Base-by-base conservation (phyloP, 2,329 filamentous ascomycete genomes). In the Colletotrichum chrysophilum region DNA sequence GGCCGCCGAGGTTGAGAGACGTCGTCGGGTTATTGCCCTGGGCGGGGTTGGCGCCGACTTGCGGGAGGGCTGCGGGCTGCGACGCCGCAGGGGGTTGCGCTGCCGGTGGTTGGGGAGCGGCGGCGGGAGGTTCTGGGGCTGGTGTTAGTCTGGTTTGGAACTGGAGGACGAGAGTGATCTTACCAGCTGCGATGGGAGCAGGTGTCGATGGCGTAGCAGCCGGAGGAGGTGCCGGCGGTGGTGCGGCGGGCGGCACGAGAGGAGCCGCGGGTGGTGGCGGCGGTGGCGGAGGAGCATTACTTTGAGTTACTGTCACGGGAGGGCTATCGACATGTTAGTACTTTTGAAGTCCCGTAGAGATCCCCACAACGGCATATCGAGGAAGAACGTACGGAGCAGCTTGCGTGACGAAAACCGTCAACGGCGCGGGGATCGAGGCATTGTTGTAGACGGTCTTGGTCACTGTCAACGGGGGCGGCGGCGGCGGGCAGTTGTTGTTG, bases 1-100 rank as follows among this genome's bases (percentile, higher is more conserved):
- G 68, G 66, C 79, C 65, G 77, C 82, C 78, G 72, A 82, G 69
- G 76, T 78, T 71, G 78, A 82, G 21, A 2, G 75, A 76, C 24
- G 61, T 56, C 55, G 66, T 58, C 13, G 75, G 58, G 16, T 72
- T 82, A 67, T 74, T 75, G 66, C 52, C 61, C 5, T 77, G 76
- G 64, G 77, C 76, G 68, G 55, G 77, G 16, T 56, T 67, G 64
- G 62, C 73, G 24, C 66, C 62, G 7, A 64, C 43, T n/a, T 21
- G 26, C 67, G 76, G 77, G 71, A 24, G 38, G 24, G 61, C 56
- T 36, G 30, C 66, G 67, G 60, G 61, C 43, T 64, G 34, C 56
- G 64, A 61, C 61, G 74, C 64, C 48, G 73, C 58, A 1, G 71
- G 71, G 9, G 68, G 64, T 52, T 73, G 61, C 34, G 61, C 32